Conservation (phyloP, 148 eudicot species). For the Rhododendron molle region DNA sequence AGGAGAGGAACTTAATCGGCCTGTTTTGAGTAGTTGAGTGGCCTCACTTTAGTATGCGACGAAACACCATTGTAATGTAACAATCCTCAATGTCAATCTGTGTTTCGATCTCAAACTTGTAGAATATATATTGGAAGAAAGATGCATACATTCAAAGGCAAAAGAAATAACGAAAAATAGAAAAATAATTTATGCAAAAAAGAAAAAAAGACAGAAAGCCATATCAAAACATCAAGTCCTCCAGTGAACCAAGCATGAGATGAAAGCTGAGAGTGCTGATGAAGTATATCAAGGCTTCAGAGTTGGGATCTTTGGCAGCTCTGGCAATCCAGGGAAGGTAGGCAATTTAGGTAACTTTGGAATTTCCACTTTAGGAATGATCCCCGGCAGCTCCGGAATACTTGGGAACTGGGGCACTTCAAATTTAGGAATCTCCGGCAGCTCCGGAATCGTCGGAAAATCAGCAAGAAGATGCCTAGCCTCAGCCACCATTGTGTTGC, state of each 20-base stretch:
- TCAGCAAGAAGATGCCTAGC: constrained; percentile 19
- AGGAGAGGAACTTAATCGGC: too few species aligned
- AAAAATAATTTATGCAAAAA: neutral
- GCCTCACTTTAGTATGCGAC: too few species aligned
- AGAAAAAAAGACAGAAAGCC: neutral
- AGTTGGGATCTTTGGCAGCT: neutral
- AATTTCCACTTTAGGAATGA: neutral
- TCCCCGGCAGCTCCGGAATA: neutral
- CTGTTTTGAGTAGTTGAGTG: too few species aligned
- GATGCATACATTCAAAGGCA: too few species aligned
- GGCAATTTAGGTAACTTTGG: neutral
- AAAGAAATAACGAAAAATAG: neutral
- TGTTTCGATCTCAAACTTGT: neutral
- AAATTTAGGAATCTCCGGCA: neutral
- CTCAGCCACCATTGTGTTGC: constrained; percentile 5
- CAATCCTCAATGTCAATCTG: too few species aligned
- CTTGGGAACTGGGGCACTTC: constrained; percentile 1
- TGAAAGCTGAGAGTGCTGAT: neutral
- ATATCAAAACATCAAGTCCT: neutral
- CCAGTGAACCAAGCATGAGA: neutral
- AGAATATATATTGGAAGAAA: too few species aligned
- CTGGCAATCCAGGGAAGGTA: neutral
- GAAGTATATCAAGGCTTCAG: neutral
- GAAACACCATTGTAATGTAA: too few species aligned
- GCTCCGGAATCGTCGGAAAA: constrained; percentile 10